Conservation (phyloP, 176 grass and related monocot genomes). For the Oryza longistaminata region DNA sequence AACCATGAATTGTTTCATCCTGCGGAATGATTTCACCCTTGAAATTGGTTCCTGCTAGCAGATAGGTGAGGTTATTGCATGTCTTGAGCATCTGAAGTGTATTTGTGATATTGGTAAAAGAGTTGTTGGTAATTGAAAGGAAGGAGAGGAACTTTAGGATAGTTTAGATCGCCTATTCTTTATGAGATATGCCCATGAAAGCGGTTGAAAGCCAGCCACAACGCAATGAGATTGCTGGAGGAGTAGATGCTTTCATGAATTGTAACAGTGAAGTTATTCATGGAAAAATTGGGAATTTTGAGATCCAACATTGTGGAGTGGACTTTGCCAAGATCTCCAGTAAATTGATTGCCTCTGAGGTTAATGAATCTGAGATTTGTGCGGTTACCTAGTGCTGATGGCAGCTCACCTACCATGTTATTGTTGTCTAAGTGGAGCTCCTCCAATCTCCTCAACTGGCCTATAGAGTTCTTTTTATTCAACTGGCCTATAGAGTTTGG, state of each 20-base stretch:
- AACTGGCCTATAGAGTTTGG: conserved; percentile 61
- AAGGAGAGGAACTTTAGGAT: conserved; percentile 56
- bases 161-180: conserved; percentile 34
- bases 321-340: conserved; percentile 47
- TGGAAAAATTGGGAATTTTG: conserved; percentile 54
- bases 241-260: conserved; percentile 69
- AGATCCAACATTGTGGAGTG: conserved; percentile 58
- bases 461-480: conserved; percentile 40
- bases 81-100: conserved; percentile 64
- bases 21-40: conserved; percentile 49
- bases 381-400: conserved; percentile 54
- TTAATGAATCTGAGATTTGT: conserved; percentile 55
- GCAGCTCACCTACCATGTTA: conserved; percentile 48
- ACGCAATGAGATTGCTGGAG: conserved; percentile 59
- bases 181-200: conserved; percentile 58
- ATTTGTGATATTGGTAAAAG: conserved; percentile 54
- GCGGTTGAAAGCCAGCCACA: conserved; percentile 55
- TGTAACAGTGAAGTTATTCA: conserved; percentile 54
- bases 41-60: conserved; percentile 64
- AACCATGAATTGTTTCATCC: conserved; percentile 47
- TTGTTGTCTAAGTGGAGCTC: conserved; percentile 56
- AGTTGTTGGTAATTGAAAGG: conserved; percentile 64
- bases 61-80: conserved; percentile 50
- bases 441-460: conserved; percentile 50
- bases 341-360: conserved; percentile 60